Conservation (phyloP, 768 basidiomycete species). For the Scleroderma citrinum region DNA sequence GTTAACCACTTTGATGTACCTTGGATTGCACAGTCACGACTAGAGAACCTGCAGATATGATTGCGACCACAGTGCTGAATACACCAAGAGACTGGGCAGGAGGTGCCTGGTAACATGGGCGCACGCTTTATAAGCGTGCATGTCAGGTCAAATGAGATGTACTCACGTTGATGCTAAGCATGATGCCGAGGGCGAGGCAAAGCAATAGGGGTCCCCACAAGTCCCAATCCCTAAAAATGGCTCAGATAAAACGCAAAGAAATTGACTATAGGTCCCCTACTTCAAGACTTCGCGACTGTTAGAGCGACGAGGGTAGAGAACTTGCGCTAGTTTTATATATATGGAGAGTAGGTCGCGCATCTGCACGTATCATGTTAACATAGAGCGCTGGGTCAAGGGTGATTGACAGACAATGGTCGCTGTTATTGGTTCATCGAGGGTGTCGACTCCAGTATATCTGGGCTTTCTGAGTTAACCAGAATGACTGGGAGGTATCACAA, state of each 20-base stretch:
- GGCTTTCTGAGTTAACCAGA: neutral
- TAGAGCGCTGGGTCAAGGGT: slow-evolving; percentile 1
- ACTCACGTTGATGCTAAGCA: slow-evolving; percentile 79
- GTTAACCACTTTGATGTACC: slow-evolving; percentile 33
- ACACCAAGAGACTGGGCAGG: slow-evolving; percentile 76
- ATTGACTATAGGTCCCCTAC: slow-evolving; percentile 33
- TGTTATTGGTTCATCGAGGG: slow-evolving; percentile 87
- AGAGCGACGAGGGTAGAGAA: slow-evolving; percentile 78
- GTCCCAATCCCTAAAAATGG: slow-evolving; percentile 79
- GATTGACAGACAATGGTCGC: slow-evolving; percentile 72
- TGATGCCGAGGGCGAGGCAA: slow-evolving; percentile 71
- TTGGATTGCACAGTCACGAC: slow-evolving; percentile 96
- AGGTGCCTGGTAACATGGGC: slow-evolving; percentile 55
- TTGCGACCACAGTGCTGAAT: slow-evolving; percentile 91
- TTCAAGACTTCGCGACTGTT: slow-evolving; percentile 74
- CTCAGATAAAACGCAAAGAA: slow-evolving; percentile 1
- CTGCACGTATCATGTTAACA: slow-evolving; percentile 35
- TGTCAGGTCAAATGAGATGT: neutral
- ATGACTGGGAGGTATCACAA: neutral
- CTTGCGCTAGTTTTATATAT: slow-evolving; percentile 89
- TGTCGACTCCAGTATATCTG: slow-evolving; percentile 76
- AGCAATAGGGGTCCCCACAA: slow-evolving; percentile 93
- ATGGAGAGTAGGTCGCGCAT: slow-evolving; percentile 86
- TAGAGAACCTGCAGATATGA: slow-evolving; percentile 86
- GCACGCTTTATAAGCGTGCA: neutral